phyloP scores from a whole-genome alignment of 371 early-diverging fungal species.

The Caulochytrium protostelioides region DNA sequence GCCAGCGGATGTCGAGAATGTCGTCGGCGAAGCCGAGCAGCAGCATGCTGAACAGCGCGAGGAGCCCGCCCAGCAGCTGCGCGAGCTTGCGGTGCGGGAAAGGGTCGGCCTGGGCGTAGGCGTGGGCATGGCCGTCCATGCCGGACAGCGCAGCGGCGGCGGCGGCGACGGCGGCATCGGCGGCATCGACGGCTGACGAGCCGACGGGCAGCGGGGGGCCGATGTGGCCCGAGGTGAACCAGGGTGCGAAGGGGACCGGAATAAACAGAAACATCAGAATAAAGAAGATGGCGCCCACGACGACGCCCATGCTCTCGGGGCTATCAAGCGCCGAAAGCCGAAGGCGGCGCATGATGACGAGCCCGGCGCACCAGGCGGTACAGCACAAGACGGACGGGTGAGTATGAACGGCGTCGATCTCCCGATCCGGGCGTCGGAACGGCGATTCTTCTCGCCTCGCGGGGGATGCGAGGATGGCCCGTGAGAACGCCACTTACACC shows the following conservation, averaged over 20 bases:
- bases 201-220: too few relatives aligned
- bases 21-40: slow-evolving; percentile 96
- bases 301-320: slow-evolving; percentile 61
- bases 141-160: slow-evolving; percentile 10
- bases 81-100: slow-evolving; percentile 31
- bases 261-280: slow-evolving; percentile 71
- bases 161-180: too few relatives aligned
- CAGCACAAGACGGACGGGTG: background rate
- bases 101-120: slow-evolving; percentile 3
- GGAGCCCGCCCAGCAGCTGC: slow-evolving; percentile 61
- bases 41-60: slow-evolving; percentile 79
- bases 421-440: too few relatives aligned
- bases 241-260: slow-evolving; percentile 70
- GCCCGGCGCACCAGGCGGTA: background rate
- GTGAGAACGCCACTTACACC: slow-evolving; percentile 22
- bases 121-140: background rate
- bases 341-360: slow-evolving; percentile 17
- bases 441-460: too few relatives aligned
- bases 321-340: slow-evolving; percentile 25
- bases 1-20: slow-evolving; percentile 85
- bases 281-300: slow-evolving; percentile 52
- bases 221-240: slow-evolving; percentile 26
- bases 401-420: too few relatives aligned
- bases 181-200: too few relatives aligned
- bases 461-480: too few relatives aligned